phyloP scores from a whole-genome alignment of 1,284 basidiomycete genomes.

The Porodaedalea pini region DNA sequence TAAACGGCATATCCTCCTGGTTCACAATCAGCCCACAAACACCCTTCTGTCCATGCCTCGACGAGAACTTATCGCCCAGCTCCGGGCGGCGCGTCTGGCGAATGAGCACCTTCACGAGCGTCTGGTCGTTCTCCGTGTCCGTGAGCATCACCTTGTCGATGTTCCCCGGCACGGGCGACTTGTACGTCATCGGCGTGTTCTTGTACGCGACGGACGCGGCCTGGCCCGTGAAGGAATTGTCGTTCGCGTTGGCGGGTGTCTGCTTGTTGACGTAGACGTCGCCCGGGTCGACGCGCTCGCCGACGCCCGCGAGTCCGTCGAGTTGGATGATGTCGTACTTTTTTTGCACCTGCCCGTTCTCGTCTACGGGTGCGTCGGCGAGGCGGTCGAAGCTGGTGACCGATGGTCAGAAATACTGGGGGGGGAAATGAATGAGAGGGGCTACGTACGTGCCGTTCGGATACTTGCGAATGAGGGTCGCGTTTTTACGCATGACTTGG shows the following conservation, averaged over 20 bases:
- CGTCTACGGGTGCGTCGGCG: conserved; percentile 86
- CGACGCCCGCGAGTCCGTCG: conserved; percentile 94
- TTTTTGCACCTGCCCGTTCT: conserved; percentile 74
- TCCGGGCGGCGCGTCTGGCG: conserved; percentile 96
- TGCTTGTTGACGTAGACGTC: conserved; percentile 98
- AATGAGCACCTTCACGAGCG: conserved; percentile 98
- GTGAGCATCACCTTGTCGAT: conserved; percentile 98
- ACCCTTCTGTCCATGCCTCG: conserved; percentile 97
- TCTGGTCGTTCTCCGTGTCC: conserved; percentile 93
- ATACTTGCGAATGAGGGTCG: conserved; percentile 92
- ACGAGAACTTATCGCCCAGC: conserved; percentile 98
- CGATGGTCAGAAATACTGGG: conserved; percentile 4
- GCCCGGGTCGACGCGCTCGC: conserved; percentile 89
- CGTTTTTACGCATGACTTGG: conserved; percentile 95
- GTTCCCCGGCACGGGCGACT: conserved; percentile 88
- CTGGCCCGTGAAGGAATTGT: conserved; percentile 78
- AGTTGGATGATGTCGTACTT: conserved; percentile 88
- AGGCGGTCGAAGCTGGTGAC: conserved; percentile 82
- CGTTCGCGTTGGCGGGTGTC: conserved; percentile 86
- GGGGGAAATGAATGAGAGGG: not conserved
- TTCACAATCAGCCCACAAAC: conserved; percentile 98
- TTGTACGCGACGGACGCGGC: conserved; percentile 81
- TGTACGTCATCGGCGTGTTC: conserved; percentile 87
- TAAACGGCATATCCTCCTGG: conserved; percentile 99
- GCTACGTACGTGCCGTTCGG: conserved; percentile 89